A percentile compares a stretch with the other conserved stretches of the same genome.
Conservation (phyloP, 495 filamentous ascomycete genomes). For the Aspergillus incahuasiensis region DNA sequence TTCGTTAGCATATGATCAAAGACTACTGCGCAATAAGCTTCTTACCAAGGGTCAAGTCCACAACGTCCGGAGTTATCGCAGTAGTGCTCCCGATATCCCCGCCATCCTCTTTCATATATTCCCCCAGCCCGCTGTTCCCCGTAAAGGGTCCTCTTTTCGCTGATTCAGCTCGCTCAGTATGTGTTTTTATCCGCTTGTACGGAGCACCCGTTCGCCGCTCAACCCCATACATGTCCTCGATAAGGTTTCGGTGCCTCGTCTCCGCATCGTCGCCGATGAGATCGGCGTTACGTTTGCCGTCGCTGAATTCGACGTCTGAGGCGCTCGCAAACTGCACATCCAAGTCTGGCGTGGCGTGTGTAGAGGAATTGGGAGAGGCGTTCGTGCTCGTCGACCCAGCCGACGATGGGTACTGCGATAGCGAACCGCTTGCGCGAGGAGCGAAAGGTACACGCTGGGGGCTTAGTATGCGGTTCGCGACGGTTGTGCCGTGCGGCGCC, state of each 20-base stretch:
- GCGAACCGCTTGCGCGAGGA: constrained; percentile 8
- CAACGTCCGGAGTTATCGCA: constrained; percentile 35
- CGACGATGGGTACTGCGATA: constrained; percentile 8
- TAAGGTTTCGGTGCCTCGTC: constrained; percentile 31
- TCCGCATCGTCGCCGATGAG: constrained; percentile 20
- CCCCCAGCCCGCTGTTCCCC: constrained; percentile 53
- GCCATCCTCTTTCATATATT: constrained; percentile 59
- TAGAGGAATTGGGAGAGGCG: constrained; percentile 10
- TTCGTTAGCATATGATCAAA: background rate
- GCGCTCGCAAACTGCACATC: constrained; percentile 27
- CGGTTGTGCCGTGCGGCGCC: constrained; percentile 28
- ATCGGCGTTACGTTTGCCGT: constrained; percentile 26
- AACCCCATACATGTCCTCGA: constrained; percentile 72
- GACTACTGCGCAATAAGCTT: background rate
- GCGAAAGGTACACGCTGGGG: constrained; percentile 14
- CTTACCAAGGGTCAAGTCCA: constrained; percentile 62
- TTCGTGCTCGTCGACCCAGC: constrained; percentile 7
- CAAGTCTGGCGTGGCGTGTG: constrained; percentile 15
- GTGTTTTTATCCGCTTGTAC: constrained; percentile 61
- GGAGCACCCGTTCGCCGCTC: constrained; percentile 57
- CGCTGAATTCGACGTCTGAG: constrained; percentile 20
- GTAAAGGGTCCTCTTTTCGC: constrained; percentile 36
- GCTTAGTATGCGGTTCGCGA: constrained; percentile 19
- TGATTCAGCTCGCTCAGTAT: constrained; percentile 32
- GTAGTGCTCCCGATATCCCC: constrained; percentile 29